These are phyloP conservation scores for Phytophthora melonis DNA, from an alignment of 352 stramenopile species.

Conservation along the genomic window DNA sequence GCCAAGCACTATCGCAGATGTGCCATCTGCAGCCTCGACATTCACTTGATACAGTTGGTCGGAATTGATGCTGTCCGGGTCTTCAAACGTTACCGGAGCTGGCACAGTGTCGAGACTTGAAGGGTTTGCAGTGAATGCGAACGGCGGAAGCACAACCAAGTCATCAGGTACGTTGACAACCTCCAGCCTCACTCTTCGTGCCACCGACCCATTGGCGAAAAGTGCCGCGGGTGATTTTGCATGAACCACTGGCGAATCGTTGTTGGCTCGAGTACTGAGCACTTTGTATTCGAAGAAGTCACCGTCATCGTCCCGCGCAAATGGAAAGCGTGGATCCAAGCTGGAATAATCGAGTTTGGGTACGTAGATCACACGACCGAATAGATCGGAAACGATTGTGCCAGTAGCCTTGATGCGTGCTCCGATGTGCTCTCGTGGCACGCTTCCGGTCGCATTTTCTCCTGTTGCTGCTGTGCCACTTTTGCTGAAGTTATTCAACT, in stretches of 20 bases:
- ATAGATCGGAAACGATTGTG: slow-evolving; percentile 34
- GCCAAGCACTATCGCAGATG: slow-evolving; percentile 53
- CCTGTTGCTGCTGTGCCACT: neutral
- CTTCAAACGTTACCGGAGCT: slow-evolving; percentile 62
- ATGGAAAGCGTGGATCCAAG: slow-evolving; percentile 9
- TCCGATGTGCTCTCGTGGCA: slow-evolving; percentile 29
- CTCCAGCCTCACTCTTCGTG: slow-evolving; percentile 57
- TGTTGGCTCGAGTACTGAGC: slow-evolving; percentile 10
- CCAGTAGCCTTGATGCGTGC: slow-evolving; percentile 13
- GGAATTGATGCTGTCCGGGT: slow-evolving; percentile 49
- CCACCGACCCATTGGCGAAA: slow-evolving; percentile 17
- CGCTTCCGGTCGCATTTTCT: neutral
- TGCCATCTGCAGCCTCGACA: slow-evolving; percentile 49
- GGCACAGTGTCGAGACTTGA: slow-evolving; percentile 23
- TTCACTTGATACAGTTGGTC: slow-evolving; percentile 54
- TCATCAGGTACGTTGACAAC: slow-evolving; percentile 60
- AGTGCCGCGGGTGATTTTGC: slow-evolving; percentile 14
- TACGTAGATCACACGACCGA: slow-evolving; percentile 53
- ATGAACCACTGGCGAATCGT: slow-evolving; percentile 21
- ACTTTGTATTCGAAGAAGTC: slow-evolving; percentile 57
- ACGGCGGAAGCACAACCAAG: slow-evolving; percentile 58
- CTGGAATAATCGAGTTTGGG: slow-evolving; percentile 70
- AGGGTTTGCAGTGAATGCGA: slow-evolving; percentile 41
- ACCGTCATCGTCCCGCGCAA: neutral
- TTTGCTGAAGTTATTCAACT: slow-evolving; percentile 41